Conservation (phyloP, 2,329 filamentous ascomycete genomes). For the Pseudogymnoascus sp. region DNA sequence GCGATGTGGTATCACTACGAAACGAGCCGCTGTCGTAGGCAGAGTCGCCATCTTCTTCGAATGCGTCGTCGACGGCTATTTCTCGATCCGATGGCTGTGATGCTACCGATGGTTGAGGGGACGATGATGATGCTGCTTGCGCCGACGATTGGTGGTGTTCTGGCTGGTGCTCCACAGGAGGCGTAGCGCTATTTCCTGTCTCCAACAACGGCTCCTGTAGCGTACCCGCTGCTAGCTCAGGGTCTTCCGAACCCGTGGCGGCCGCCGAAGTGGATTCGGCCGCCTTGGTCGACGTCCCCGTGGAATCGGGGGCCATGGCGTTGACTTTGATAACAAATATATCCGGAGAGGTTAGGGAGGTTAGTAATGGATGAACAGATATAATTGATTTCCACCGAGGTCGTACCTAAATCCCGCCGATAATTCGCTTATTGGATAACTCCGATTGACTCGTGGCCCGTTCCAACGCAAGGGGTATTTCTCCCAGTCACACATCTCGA, state of each 20-base stretch:
- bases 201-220: background rate
- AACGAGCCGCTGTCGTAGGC: slow-evolving; percentile 10
- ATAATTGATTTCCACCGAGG: background rate
- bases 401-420: background rate
- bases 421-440: background rate
- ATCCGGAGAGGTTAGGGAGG: background rate
- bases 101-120: background rate
- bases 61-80: background rate
- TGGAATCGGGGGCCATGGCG: background rate
- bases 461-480: background rate
- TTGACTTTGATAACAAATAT: background rate
- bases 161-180: background rate
- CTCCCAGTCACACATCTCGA: slow-evolving; percentile 18
- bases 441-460: background rate
- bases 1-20: slow-evolving; percentile 14
- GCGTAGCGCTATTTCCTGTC: background rate
- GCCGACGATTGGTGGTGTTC: too few species aligned
- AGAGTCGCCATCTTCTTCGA: slow-evolving; percentile 9
- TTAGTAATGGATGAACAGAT: background rate
- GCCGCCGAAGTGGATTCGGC: background rate
- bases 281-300: background rate
- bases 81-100: background rate
- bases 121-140: background rate
- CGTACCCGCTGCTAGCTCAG: slow-evolving; percentile 1
- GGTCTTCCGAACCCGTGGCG: background rate